These are phyloP conservation scores for Colletotrichum sojae DNA, from an alignment of 2,329 filamentous ascomycete genomes.

Conservation along the genomic window DNA sequence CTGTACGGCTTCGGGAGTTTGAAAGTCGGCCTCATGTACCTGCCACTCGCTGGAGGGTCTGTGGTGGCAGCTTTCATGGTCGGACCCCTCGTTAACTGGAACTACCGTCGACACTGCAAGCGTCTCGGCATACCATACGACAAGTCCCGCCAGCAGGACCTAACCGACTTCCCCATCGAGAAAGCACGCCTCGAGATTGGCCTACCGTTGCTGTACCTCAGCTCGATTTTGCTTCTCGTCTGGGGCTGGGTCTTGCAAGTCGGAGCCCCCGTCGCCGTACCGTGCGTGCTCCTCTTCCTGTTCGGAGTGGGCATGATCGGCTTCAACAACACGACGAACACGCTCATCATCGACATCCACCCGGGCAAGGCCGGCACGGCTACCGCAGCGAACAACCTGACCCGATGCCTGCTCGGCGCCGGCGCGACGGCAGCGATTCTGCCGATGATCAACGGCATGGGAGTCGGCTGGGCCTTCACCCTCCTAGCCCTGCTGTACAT, in stretches of 20 bases:
- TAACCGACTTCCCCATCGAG: constrained; percentile 66
- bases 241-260: constrained; percentile 69
- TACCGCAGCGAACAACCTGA: constrained; percentile 70
- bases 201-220: constrained; percentile 65
- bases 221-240: constrained; percentile 59
- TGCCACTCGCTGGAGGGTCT: constrained; percentile 66
- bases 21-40: constrained; percentile 67
- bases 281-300: constrained; percentile 62
- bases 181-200: constrained; percentile 64
- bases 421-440: constrained; percentile 65
- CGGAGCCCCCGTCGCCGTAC: constrained; percentile 59
- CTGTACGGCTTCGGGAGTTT: constrained; percentile 74
- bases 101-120: constrained; percentile 74
- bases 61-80: constrained; percentile 59
- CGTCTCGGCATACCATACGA: constrained; percentile 67
- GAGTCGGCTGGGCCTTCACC: constrained; percentile 66
- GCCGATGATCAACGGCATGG: constrained; percentile 65
- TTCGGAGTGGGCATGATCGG: constrained; percentile 66
- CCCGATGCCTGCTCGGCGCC: constrained; percentile 69
- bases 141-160: constrained; percentile 65
- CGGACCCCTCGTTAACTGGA: constrained; percentile 75
- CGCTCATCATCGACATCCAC: constrained; percentile 70
- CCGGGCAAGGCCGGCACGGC: constrained; percentile 66
- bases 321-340: constrained; percentile 66
- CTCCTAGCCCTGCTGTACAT: constrained; percentile 61